Evolutionary conservation across 768 basidiomycete species (phyloP).

Genomic region (Austroboletus festivus): DNA sequence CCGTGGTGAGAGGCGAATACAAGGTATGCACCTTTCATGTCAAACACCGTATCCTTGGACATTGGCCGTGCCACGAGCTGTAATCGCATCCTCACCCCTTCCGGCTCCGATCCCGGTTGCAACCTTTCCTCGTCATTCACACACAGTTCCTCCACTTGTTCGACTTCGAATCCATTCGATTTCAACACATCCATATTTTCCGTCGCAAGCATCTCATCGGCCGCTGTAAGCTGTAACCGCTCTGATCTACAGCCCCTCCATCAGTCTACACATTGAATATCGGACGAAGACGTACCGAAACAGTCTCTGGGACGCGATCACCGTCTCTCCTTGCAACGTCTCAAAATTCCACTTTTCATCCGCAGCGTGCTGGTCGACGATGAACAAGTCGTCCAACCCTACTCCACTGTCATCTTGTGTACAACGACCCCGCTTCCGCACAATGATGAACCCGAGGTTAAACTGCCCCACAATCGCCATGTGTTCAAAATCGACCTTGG

Average conservation of each 20-base stretch:
- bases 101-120: too few species aligned
- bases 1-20: background rate
- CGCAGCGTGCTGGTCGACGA: slow-evolving; percentile 95
- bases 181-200: slow-evolving; percentile 84
- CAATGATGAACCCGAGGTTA: slow-evolving; percentile 92
- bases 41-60: slow-evolving; percentile 88
- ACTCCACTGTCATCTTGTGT: background rate
- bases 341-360: slow-evolving; percentile 99
- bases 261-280: background rate
- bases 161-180: slow-evolving; percentile 88
- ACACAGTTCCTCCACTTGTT: slow-evolving; percentile 42
- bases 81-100: slow-evolving; percentile 37
- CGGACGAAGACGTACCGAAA: slow-evolving; percentile 55
- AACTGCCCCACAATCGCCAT: slow-evolving; percentile 95
- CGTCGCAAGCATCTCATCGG: slow-evolving; percentile 82
- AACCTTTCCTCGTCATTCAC: background rate
- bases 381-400: slow-evolving; percentile 83
- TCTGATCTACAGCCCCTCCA: slow-evolving; percentile 52
- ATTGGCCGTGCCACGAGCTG: slow-evolving; percentile 80
- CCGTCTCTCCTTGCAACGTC: slow-evolving; percentile 84
- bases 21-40: slow-evolving; percentile 68
- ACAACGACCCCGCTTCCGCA: slow-evolving; percentile 48
- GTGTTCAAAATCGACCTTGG: slow-evolving; percentile 75
- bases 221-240: slow-evolving; percentile 76
- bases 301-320: slow-evolving; percentile 81